A percentile compares a stretch with the other conserved stretches of the same genome.
Conservation (phyloP, 768 basidiomycete species). For the Imleria badia region DNA sequence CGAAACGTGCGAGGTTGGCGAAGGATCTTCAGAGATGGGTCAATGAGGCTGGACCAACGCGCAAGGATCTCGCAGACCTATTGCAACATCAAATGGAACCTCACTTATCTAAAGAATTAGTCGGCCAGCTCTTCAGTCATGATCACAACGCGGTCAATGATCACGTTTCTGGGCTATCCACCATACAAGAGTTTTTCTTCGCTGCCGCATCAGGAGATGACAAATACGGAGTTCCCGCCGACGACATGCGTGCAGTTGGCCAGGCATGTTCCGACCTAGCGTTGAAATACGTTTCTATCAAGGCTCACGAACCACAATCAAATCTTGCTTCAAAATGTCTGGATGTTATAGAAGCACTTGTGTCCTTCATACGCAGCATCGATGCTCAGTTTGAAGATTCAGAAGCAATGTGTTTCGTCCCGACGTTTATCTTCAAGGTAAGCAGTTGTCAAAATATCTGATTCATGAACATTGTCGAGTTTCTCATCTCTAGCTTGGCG, state of each 20-base stretch:
- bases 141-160: constrained; percentile 97
- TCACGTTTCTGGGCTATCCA: constrained; percentile 73
- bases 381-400: constrained; percentile 80
- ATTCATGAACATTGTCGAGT: neutral
- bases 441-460: neutral
- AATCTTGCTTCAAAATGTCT: constrained; percentile 86
- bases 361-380: constrained; percentile 70
- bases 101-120: constrained; percentile 71
- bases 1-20: constrained; percentile 62
- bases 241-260: constrained; percentile 60
- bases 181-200: constrained; percentile 74
- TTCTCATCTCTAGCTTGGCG: constrained; percentile 69
- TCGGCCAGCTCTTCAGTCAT: constrained; percentile 83
- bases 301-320: constrained; percentile 87
- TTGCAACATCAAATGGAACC: constrained; percentile 92
- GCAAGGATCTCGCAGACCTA: constrained; percentile 84
- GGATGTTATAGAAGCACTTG: constrained; percentile 78
- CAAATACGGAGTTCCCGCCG: constrained; percentile 42
- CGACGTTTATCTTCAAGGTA: constrained; percentile 89
- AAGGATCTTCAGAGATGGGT: constrained; percentile 84
- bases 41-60: constrained; percentile 78
- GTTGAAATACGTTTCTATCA: constrained; percentile 91
- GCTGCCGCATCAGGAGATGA: constrained; percentile 57
- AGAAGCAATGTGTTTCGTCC: constrained; percentile 86
- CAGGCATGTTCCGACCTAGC: constrained; percentile 89